phyloP scores from a whole-genome alignment of 2,329 filamentous ascomycete genomes.

The Pseudopyrenochaeta lycopersici region DNA sequence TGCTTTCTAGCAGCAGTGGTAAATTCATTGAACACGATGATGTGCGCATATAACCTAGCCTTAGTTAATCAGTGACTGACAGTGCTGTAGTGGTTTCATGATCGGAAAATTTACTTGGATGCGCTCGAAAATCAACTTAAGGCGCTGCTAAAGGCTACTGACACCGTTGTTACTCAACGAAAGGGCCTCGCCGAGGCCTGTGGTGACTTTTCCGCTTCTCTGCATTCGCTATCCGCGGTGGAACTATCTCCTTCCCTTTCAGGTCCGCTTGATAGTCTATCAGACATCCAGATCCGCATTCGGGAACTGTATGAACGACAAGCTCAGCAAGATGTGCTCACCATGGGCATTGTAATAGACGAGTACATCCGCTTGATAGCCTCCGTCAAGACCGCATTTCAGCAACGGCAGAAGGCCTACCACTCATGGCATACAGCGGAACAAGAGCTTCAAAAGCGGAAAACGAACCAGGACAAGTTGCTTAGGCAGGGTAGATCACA shows the following conservation, averaged over 20 bases:
- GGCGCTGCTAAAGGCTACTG: constrained; percentile 89
- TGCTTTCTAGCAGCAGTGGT: constrained; percentile 74
- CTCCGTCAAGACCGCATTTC: constrained; percentile 91
- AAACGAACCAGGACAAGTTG: constrained; percentile 90
- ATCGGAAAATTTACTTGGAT: constrained; percentile 93
- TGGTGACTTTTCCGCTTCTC: constrained; percentile 88
- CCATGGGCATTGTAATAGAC: constrained; percentile 95
- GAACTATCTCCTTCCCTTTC: constrained; percentile 91
- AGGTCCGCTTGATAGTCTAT: constrained; percentile 87
- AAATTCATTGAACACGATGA: constrained; percentile 99
- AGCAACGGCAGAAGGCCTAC: constrained; percentile 92
- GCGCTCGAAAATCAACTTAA: constrained; percentile 92
- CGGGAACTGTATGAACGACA: constrained; percentile 95
- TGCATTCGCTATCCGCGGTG: constrained; percentile 91
- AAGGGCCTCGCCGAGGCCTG: constrained; percentile 94
- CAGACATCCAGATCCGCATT: constrained; percentile 92
- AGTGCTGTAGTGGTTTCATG: constrained; percentile 85
- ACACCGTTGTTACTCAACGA: constrained; percentile 88
- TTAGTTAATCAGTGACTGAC: constrained; percentile 11
- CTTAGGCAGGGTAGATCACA: constrained; percentile 93
- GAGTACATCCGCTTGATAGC: constrained; percentile 97
- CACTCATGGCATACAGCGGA: constrained; percentile 94
- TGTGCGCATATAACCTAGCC: constrained; percentile 60
- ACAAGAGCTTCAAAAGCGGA: constrained; percentile 88
- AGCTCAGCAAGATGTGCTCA: constrained; percentile 95